Evolutionary conservation across 306 rosid genomes (phyloP).

Genomic region (Begonia peltatifolia): DNA sequence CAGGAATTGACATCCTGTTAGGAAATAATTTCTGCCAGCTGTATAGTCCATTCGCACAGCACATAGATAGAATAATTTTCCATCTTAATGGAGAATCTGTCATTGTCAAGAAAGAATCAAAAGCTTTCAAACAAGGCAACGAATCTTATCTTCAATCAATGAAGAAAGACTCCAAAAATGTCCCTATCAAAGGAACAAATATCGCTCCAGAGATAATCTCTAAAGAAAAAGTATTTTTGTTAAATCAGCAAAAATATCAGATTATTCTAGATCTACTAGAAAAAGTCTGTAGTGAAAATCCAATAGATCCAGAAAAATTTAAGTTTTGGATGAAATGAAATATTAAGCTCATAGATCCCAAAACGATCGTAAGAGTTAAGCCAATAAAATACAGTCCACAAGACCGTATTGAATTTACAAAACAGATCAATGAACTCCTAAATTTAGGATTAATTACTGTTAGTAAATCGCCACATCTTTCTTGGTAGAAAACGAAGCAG

Average conservation of each 20-base stretch:
- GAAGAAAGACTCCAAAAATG: neutral
- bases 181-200: neutral
- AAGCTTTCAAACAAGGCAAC: neutral
- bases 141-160: neutral
- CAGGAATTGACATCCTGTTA: neutral
- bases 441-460: neutral
- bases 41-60: neutral
- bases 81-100: neutral
- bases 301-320: neutral
- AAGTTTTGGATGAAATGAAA: neutral
- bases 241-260: neutral
- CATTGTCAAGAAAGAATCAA: neutral
- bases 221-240: neutral
- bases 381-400: neutral
- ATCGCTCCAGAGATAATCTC: neutral
- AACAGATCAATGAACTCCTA: neutral
- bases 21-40: neutral
- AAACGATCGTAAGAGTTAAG: neutral
- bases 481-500: neutral
- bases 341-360: neutral
- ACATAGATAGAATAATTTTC: neutral
- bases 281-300: neutral
- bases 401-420: neutral
- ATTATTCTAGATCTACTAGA: neutral
- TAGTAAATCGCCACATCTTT: neutral